Evolutionary conservation across 2,329 filamentous ascomycete species (phyloP), one percentile per base, ranked within the genome.

Genomic region (Ceratocystis ficicola): DNA sequence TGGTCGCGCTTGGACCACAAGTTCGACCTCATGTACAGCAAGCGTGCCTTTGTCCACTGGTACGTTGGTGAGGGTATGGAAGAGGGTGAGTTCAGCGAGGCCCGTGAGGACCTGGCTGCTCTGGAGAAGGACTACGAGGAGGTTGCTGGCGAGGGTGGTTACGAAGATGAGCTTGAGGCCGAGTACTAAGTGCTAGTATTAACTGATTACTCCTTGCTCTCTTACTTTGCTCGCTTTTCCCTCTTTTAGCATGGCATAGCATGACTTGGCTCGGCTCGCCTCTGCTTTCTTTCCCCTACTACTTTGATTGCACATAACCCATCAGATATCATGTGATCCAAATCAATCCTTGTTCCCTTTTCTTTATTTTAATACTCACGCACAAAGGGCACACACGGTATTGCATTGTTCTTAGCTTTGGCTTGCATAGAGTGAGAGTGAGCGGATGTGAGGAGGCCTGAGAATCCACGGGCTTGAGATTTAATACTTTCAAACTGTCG

Each of bases 61-160:
- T 89, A 89, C 71, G 89, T 94, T 65, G 89, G 89, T 70, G 89
- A 94, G 79, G 89, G 89, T 78, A 94, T 94, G 89, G 89, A 94
- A 79, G 89, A 94, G 76, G 89, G 89, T 72, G 89, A 94, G 77
- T 94, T 94, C 79, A 88, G 86, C 69, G 89, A 94, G 77, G 89
- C 89, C 69, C 86, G 89, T 71, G 89, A 94, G 79, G 89, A 94
- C 75, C 80, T 94, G 68, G 89, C 89, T 69, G 89, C 89, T 61
- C 80, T 94, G 44, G 89, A 93, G 81, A 89, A 87, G 80, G 89
- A 93, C 72, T 93, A 93, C 74, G 88, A 91, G 77, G 89, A 92
- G 81, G 88, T 92, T 71, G 88, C 88, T 68, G 83, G 80, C 74
- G 88, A 92, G 76, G 89, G 86, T 70, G 77, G 79, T 69, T 79